A percentile compares a stretch with the other conserved stretches of the same genome.
phyloP scores from a whole-genome alignment of 2,329 filamentous ascomycete species.

The Paracamarosporium sp. region DNA sequence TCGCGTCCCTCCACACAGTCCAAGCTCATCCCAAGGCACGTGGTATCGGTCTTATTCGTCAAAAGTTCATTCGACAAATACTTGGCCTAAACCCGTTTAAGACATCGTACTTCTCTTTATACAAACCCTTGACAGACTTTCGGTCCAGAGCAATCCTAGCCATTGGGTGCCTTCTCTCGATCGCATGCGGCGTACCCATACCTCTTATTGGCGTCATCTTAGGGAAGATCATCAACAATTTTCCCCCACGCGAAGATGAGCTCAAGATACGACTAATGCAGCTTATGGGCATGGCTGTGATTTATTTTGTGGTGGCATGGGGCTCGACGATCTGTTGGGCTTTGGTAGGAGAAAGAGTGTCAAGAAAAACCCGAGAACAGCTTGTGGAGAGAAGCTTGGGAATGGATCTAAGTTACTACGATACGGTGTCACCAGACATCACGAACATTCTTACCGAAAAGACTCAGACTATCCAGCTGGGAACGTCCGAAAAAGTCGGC shows the following conservation, averaged over 20 bases:
- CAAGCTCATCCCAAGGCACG: conserved; percentile 40
- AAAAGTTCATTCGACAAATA: conserved; percentile 46
- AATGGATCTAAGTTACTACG: conserved; percentile 61
- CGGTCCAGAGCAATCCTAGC: conserved; percentile 45
- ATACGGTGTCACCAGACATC: conserved; percentile 57
- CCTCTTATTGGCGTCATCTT: conserved; percentile 67
- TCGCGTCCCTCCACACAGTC: conserved; percentile 42
- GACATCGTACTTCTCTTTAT: conserved; percentile 58
- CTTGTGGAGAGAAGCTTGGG: conserved; percentile 57
- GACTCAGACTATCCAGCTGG: conserved; percentile 54
- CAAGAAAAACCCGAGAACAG: conserved; percentile 54
- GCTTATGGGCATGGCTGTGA: conserved; percentile 54
- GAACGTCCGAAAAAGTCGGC: conserved; percentile 56
- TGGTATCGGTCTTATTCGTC: conserved; percentile 36
- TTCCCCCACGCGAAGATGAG: conserved; percentile 55
- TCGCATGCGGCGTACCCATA: conserved; percentile 65
- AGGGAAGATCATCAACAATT: conserved; percentile 57
- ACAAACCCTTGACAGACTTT: conserved; percentile 52
- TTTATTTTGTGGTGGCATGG: conserved; percentile 59
- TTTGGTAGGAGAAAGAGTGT: conserved; percentile 57
- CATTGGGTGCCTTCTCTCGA: conserved; percentile 50
- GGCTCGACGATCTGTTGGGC: conserved; percentile 59
- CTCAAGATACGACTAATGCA: conserved; percentile 50
- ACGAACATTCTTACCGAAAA: conserved; percentile 54
- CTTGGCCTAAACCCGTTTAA: conserved; percentile 53